These are phyloP conservation scores for Arthrobotrys iridis DNA, from an alignment of 2,329 filamentous ascomycete genomes.

Conservation along the genomic window DNA sequence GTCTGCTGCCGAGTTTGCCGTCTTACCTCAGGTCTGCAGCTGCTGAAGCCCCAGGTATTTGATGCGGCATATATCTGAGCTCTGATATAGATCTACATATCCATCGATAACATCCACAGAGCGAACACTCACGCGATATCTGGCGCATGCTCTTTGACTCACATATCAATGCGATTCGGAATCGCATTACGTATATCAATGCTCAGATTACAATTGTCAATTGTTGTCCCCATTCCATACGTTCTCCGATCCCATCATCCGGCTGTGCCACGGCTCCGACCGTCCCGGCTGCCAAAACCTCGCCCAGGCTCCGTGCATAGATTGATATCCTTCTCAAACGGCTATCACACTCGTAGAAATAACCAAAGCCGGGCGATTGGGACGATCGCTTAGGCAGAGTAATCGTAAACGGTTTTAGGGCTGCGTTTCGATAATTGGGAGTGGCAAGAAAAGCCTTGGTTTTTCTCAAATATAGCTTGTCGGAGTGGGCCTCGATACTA, in stretches of 20 bases:
- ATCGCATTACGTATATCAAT: not conserved
- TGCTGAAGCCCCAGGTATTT: not conserved
- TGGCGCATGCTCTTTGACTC: conserved; percentile 14
- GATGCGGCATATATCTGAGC: conserved; percentile 36
- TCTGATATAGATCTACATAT: not conserved
- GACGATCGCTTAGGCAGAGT: conserved; percentile 42
- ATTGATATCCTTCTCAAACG: not conserved
- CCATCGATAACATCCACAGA: not conserved
- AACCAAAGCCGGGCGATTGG: conserved; percentile 27
- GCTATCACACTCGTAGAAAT: conserved; percentile 7
- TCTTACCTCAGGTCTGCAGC: conserved; percentile 47
- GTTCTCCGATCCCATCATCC: not conserved
- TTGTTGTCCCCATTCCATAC: not conserved
- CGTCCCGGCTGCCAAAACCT: not conserved
- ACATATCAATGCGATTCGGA: conserved; percentile 27
- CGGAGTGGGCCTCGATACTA: conserved; percentile 8
- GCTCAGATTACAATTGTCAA: conserved; percentile 2
- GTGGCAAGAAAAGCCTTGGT: conserved; percentile 7
- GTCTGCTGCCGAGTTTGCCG: conserved; percentile 35
- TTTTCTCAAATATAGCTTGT: conserved; percentile 7
- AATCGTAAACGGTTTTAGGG: conserved; percentile 42
- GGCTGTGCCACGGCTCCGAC: not conserved
- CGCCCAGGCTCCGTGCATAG: not conserved
- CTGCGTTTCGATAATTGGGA: conserved; percentile 8
- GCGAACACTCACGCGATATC: conserved; percentile 25